phyloP scores from a whole-genome alignment of 2,329 filamentous ascomycete genomes.

The Penicillium sp. region DNA sequence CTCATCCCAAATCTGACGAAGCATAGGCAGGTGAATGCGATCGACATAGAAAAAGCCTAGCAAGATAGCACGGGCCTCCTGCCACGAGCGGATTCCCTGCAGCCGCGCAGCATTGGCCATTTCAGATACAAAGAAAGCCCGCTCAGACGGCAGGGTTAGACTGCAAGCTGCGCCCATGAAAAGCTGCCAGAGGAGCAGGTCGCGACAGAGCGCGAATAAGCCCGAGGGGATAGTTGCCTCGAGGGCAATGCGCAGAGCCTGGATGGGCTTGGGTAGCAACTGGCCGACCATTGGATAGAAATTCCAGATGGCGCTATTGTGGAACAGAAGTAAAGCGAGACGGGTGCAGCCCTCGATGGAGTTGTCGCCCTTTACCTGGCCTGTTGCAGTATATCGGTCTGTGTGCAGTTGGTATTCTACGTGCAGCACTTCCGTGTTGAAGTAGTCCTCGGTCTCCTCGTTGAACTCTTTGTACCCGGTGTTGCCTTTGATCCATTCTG shows the following conservation, averaged over 20 bases:
- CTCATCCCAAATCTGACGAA: slow-evolving; percentile 36
- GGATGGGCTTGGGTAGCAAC: slow-evolving; percentile 36
- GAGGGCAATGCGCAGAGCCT: slow-evolving; percentile 33
- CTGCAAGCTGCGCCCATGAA: slow-evolving; percentile 37
- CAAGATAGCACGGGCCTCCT: slow-evolving; percentile 33
- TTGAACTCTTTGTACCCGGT: slow-evolving; percentile 30
- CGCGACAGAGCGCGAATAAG: slow-evolving; percentile 32
- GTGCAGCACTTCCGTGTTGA: slow-evolving; percentile 41
- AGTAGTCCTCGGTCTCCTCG: slow-evolving; percentile 40
- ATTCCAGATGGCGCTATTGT: slow-evolving; percentile 41
- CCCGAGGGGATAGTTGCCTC: slow-evolving; percentile 33
- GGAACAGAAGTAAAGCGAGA: slow-evolving; percentile 39
- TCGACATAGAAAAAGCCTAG: slow-evolving; percentile 39
- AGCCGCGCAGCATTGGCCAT: slow-evolving; percentile 28
- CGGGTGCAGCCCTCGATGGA: slow-evolving; percentile 40
- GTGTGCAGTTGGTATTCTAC: slow-evolving; percentile 38
- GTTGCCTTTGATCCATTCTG: slow-evolving; percentile 37
- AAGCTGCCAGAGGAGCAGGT: slow-evolving; percentile 38
- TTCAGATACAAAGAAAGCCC: slow-evolving; percentile 34
- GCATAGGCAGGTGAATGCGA: slow-evolving; percentile 30
- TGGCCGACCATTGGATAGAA: slow-evolving; percentile 39
- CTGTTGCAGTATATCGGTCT: slow-evolving; percentile 38
- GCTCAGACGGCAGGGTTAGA: slow-evolving; percentile 25
- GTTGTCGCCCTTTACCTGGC: slow-evolving; percentile 34
- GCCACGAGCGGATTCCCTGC: slow-evolving; percentile 33